Base-by-base conservation (phyloP, 2,329 filamentous ascomycete species). In the Fusarium scirpi region DNA sequence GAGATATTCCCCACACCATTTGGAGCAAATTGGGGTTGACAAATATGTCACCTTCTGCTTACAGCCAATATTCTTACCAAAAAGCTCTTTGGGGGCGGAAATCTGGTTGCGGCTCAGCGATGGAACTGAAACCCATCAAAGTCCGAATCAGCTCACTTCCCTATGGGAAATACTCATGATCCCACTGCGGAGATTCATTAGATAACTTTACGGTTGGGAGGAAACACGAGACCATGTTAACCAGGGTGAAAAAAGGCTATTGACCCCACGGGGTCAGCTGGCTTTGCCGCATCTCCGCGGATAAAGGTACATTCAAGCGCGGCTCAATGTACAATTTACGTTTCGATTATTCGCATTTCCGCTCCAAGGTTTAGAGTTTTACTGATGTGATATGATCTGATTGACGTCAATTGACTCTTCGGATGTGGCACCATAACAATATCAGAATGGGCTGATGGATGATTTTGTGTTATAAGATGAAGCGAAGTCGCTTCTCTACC, bases 181-280 rank as follows among this genome's bases (percentile, higher is more conserved):
- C 25, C 54, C 53, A 53, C 41, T 59, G 47, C 47, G 46, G 46
- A 47, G 25, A 27, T 32, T 48, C 7, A 24, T 27, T 12, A 41
- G 25, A 20, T 20, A 52, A 32, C 34, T 38, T 38, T 38, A 47
- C 45, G 38, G 22, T 20, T 20, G 34, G n/a, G 30, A 38, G 12
- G 16, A 59, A 41, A 40, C 62, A 67, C 56, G 61, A 69, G 69
- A 69, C 64, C 52, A 25, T 25, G 6, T 18, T 22, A 25, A 27
- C 38, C 8, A 38, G 54, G 52, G 45, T 56, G 44, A 22, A 47
- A 55, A 30, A 22, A 16, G 38, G 9, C 30, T 24, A 40, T 41
- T 18, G 51, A 61, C 67, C 68, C 68, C 64, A 52, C 53, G 62
- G 67, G 62, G 58, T 69, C 55, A 69, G 51, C 47, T 49, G 54